Percentiles rank a stretch among this genome's conserved stretches.
These are phyloP conservation scores for Ganoderma lingzhi DNA, from an alignment of 1,284 basidiomycete genomes.

Conservation along the genomic window DNA sequence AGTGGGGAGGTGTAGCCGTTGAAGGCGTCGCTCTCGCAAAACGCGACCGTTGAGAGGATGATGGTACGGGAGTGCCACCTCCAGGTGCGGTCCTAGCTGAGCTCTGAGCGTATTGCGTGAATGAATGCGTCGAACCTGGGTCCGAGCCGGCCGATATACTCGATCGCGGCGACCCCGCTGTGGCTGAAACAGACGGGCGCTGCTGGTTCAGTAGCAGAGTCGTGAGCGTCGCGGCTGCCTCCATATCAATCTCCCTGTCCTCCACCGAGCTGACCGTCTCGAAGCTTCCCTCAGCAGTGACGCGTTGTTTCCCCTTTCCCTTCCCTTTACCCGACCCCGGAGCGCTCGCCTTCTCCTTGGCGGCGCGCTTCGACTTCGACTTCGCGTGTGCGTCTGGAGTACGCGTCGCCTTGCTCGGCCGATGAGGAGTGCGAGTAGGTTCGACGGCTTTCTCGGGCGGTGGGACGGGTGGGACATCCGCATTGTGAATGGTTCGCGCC, in stretches of 20 bases:
- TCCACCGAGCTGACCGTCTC: conserved; percentile 33
- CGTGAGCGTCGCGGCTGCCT: conserved; percentile 81
- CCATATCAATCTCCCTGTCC: conserved; percentile 75
- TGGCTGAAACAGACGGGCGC: conserved; percentile 63
- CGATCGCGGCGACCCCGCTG: conserved; percentile 70
- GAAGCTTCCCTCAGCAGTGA: conserved; percentile 31
- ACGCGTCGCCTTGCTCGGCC: conserved; percentile 34
- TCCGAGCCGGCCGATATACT: conserved; percentile 66
- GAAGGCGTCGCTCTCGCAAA: conserved; percentile 38
- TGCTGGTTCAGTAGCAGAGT: conserved; percentile 67
- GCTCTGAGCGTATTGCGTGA: conserved; percentile 69
- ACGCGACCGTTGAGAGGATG: conserved; percentile 44
- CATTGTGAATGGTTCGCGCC: conserved; percentile 78
- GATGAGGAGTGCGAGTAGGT: conserved; percentile 38
- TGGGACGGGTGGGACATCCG: conserved; percentile 70
- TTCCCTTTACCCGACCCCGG: conserved; percentile 61
- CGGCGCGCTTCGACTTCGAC: conserved; percentile 36
- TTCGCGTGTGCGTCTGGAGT: conserved; percentile 44
- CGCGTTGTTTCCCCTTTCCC: conserved; percentile 42
- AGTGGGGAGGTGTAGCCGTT: conserved; percentile 42
- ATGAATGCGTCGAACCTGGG: conserved; percentile 60
- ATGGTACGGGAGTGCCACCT: conserved; percentile 38
- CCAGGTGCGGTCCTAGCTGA: conserved; percentile 56
- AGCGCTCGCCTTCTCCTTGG: conserved; percentile 45
- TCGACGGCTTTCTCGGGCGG: conserved; percentile 50